phyloP scores from a whole-genome alignment of 257 asterid species.

The Capsicum baccatum region DNA sequence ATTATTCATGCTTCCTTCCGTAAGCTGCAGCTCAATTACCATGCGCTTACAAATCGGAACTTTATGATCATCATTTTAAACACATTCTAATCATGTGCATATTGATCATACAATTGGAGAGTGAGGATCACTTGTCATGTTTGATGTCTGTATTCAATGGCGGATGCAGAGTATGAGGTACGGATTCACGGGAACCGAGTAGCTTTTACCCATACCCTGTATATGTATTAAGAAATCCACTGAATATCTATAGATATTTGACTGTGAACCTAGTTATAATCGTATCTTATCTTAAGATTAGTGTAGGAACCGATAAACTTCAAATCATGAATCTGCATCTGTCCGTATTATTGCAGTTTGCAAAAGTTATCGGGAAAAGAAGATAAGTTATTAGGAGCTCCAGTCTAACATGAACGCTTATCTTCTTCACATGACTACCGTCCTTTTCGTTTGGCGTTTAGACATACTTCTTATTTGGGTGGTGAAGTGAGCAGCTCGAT shows the following conservation, averaged over 20 bases:
- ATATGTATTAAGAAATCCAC: background rate
- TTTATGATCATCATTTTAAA: background rate
- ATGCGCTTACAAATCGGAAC: background rate
- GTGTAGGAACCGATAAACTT: background rate
- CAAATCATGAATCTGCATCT: background rate
- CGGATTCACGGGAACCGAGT: background rate
- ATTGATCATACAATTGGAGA: background rate
- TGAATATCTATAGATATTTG: background rate
- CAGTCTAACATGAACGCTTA: background rate
- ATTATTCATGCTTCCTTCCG: constrained; percentile 7
- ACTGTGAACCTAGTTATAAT: background rate
- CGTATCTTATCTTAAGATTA: background rate
- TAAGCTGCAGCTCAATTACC: background rate
- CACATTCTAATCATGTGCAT: background rate
- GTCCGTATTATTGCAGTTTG: background rate
- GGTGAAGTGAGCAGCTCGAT: background rate
- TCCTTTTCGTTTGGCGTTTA: background rate
- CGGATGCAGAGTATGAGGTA: background rate
- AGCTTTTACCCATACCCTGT: background rate
- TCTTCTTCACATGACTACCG: background rate
- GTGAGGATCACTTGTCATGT: background rate
- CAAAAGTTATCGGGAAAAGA: background rate
- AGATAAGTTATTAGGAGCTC: background rate
- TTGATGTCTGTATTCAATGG: background rate
- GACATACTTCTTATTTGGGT: background rate